Evolutionary conservation across 1,284 basidiomycete species (phyloP).

Genomic region (Somion occarium): DNA sequence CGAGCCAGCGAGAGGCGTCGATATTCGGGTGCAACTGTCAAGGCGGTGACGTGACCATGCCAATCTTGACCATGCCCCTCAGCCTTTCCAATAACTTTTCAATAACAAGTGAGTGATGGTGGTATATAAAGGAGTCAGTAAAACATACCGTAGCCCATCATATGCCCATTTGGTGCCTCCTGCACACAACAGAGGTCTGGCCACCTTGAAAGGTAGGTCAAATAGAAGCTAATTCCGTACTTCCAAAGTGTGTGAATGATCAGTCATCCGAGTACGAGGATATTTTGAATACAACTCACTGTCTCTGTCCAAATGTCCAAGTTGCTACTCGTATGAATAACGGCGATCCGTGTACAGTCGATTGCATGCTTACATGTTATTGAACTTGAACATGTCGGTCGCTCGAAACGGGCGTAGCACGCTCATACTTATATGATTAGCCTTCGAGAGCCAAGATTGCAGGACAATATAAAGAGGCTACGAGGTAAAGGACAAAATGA

Average conservation of each 20-base stretch:
- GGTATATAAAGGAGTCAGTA: conserved; percentile 4
- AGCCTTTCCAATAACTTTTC: conserved; percentile 78
- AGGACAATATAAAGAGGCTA: neutral
- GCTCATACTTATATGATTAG: conserved; percentile 51
- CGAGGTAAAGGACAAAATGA: too few relatives aligned
- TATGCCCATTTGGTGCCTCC: conserved; percentile 69
- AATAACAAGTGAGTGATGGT: neutral
- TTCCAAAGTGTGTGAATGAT: too few relatives aligned
- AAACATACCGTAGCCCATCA: conserved; percentile 82
- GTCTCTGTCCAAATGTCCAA: conserved; percentile 94
- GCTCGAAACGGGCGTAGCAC: conserved; percentile 80
- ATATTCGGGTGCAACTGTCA: conserved; percentile 90
- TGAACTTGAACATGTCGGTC: conserved; percentile 87
- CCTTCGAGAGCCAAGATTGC: neutral
- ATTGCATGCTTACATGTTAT: conserved; percentile 74
- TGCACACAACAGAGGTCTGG: conserved; percentile 84
- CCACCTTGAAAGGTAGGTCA: conserved; percentile 85
- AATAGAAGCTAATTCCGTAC: conserved; percentile 86
- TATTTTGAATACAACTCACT: conserved; percentile 35
- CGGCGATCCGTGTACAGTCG: neutral
- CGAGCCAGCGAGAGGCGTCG: conserved; percentile 79
- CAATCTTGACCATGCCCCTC: conserved; percentile 72
- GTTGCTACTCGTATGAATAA: conserved; percentile 51
- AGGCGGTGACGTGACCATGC: conserved; percentile 89
- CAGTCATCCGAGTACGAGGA: conserved; percentile 1